Evolutionary conservation across 495 filamentous ascomycete species (phyloP).

Genomic region (Aspergillus taichungensis): DNA sequence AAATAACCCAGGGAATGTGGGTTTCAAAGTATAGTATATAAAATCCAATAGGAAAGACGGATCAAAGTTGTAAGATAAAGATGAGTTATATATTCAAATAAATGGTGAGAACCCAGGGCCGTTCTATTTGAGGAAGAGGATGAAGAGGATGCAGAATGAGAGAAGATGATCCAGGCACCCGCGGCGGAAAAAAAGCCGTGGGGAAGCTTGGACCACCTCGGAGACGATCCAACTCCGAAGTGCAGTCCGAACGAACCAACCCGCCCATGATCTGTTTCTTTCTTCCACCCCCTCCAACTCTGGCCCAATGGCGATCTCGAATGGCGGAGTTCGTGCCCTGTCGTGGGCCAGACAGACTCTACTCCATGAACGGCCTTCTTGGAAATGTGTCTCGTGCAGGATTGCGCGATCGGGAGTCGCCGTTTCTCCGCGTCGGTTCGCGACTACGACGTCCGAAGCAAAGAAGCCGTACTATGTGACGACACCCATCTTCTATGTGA

Average conservation of each 20-base stretch:
- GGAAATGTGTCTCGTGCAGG: slow-evolving; percentile 26
- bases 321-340: slow-evolving; percentile 23
- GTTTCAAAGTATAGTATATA: no score
- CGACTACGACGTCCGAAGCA: slow-evolving; percentile 20
- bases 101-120: not conserved
- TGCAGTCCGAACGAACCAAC: slow-evolving; percentile 12
- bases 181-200: slow-evolving; percentile 17
- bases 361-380: slow-evolving; percentile 16
- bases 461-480: slow-evolving; percentile 93
- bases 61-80: no score
- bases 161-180: not conserved
- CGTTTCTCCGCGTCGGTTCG: slow-evolving; percentile 22
- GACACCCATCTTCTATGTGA: slow-evolving; percentile 98
- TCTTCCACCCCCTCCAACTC: slow-evolving; percentile 4
- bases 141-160: slow-evolving; percentile 1
- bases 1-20: not conserved
- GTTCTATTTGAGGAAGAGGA: not conserved
- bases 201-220: slow-evolving; percentile 37
- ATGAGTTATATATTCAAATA: not conserved
- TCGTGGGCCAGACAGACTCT: slow-evolving; percentile 24
- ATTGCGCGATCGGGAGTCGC: slow-evolving; percentile 7
- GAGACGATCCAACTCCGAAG: slow-evolving; percentile 23
- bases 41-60: no score
- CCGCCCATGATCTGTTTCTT: not conserved
- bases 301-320: slow-evolving; percentile 25